Percentiles rank a stretch among this genome's conserved stretches.
Evolutionary conservation across 345 rosid species (phyloP).

Genomic region (Brassica napus): DNA sequence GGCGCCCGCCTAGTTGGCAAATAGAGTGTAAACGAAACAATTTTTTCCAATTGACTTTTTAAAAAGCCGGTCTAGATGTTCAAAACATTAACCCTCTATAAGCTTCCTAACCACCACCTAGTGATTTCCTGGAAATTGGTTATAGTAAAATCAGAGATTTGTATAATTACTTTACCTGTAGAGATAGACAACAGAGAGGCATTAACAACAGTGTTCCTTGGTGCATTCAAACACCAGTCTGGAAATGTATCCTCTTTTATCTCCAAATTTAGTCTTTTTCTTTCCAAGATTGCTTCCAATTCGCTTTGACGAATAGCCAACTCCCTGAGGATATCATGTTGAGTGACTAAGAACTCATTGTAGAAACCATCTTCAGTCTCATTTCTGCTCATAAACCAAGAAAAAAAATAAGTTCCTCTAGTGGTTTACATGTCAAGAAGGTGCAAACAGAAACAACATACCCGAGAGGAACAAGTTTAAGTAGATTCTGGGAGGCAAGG

Average conservation of each 20-base stretch:
- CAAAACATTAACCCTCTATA: too few relatives aligned
- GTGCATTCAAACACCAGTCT: neutral
- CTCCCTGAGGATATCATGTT: neutral
- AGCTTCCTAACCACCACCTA: too few relatives aligned
- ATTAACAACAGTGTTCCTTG: neutral
- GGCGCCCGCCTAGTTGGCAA: too few relatives aligned
- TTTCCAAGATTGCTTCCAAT: neutral
- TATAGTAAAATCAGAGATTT: neutral
- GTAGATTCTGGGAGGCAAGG: slow-evolving; percentile 4
- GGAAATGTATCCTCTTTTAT: neutral
- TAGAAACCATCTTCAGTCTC: neutral
- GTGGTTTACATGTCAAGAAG: neutral
- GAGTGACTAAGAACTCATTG: neutral
- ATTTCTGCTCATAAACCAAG: neutral
- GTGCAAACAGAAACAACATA: neutral
- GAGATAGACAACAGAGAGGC: neutral
- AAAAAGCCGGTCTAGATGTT: too few relatives aligned
- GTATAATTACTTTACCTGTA: neutral
- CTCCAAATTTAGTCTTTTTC: neutral
- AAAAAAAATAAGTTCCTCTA: neutral
- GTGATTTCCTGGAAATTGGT: too few relatives aligned
- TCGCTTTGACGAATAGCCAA: neutral
- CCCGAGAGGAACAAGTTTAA: neutral
- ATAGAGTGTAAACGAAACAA: too few relatives aligned
- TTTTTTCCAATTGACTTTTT: too few relatives aligned